These are phyloP conservation scores for Xerocomus amazonicus DNA, from an alignment of 1,284 basidiomycete genomes.

Conservation along the genomic window DNA sequence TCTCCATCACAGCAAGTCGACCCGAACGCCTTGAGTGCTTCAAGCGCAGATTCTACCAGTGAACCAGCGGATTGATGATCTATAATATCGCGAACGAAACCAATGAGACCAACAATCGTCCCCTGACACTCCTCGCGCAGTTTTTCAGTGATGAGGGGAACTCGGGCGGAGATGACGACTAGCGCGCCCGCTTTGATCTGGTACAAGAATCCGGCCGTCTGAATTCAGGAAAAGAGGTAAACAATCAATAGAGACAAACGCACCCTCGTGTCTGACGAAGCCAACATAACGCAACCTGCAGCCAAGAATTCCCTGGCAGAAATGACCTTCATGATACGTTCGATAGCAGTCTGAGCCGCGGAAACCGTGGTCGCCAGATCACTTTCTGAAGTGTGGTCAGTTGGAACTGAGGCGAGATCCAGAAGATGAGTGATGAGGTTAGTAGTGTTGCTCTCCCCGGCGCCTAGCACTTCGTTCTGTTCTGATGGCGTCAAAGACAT, in stretches of 20 bases:
- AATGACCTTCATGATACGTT: constrained; percentile 54
- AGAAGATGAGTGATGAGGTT: constrained; percentile 30
- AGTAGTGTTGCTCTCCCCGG: constrained; percentile 31
- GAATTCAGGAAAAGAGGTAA: neutral
- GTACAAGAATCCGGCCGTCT: neutral
- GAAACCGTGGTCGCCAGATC: constrained; percentile 41
- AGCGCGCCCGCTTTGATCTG: constrained; percentile 66
- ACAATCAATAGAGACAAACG: constrained; percentile 3
- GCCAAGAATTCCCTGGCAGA: constrained; percentile 63
- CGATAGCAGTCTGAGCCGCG: constrained; percentile 48
- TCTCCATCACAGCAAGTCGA: constrained; percentile 60
- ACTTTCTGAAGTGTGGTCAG: constrained; percentile 7
- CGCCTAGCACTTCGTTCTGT: constrained; percentile 32
- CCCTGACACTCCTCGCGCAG: constrained; percentile 52
- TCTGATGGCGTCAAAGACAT: constrained; percentile 43
- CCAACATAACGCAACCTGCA: constrained; percentile 51
- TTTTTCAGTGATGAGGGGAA: constrained; percentile 59
- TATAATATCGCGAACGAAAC: constrained; percentile 48
- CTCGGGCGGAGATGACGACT: constrained; percentile 60
- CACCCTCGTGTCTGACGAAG: constrained; percentile 48
- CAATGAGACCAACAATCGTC: constrained; percentile 50
- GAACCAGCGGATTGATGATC: constrained; percentile 38
- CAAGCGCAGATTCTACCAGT: constrained; percentile 47
- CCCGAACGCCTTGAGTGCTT: constrained; percentile 58
- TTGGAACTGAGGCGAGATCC: constrained; percentile 24